Evolutionary conservation across 176 grass and related monocot species (phyloP).

Genomic region (Poa annua): DNA sequence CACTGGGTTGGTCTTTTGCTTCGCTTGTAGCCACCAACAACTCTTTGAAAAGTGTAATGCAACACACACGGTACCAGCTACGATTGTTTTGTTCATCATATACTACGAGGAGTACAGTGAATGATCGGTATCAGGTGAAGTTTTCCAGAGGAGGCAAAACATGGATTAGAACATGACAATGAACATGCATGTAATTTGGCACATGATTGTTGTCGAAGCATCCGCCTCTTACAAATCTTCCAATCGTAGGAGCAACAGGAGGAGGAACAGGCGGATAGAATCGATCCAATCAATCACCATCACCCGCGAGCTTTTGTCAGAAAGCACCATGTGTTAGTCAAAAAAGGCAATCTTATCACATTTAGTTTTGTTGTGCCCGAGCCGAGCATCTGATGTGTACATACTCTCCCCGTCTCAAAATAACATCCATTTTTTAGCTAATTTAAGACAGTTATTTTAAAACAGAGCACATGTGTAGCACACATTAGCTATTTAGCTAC

Average conservation of each 20-base stretch:
- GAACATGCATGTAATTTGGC: no score
- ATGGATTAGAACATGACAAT: no score
- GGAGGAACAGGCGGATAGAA: background rate
- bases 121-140: no score
- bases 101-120: no score
- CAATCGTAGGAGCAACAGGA: background rate
- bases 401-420: background rate
- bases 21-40: no score
- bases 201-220: background rate
- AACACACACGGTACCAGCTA: no score
- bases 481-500: background rate
- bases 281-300: slow-evolving; percentile 11
- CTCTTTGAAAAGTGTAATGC: no score
- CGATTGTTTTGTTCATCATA: no score
- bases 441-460: no score
- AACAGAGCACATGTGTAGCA: slow-evolving; percentile 10
- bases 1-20: no score
- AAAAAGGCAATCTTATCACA: slow-evolving; percentile 10
- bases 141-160: no score
- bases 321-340: slow-evolving; percentile 24
- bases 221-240: background rate
- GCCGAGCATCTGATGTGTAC: slow-evolving; percentile 25
- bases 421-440: no score
- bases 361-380: background rate
- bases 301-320: background rate